Percentiles rank a stretch among this genome's conserved stretches.
Conservation (phyloP, 2,329 filamentous ascomycete species). For the Trichoderma sp. region DNA sequence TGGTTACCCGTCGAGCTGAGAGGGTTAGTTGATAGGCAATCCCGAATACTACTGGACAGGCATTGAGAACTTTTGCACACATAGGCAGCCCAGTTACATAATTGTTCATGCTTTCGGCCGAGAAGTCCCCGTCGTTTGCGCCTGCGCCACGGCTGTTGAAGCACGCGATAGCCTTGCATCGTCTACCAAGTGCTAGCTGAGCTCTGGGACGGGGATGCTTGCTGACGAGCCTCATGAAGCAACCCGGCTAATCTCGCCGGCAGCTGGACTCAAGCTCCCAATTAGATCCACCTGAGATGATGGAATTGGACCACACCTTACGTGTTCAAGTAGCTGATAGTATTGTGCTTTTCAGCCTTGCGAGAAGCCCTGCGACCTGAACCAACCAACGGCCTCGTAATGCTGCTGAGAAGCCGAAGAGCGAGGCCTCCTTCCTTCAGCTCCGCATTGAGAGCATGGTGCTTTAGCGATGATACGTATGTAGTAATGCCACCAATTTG, state of each 20-base stretch:
- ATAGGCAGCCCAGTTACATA: neutral
- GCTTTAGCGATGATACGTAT: neutral
- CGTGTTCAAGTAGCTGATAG: no score
- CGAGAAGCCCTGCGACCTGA: neutral
- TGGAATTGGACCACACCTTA: neutral
- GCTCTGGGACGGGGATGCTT: neutral
- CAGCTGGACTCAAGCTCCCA: neutral
- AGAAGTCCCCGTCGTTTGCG: neutral
- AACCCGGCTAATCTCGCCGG: neutral
- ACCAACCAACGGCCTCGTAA: neutral
- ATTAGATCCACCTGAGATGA: neutral
- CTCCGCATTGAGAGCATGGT: neutral
- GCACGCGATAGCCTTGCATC: neutral
- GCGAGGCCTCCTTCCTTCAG: no score
- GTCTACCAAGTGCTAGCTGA: neutral
- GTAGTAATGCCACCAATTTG: neutral
- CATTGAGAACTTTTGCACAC: neutral
- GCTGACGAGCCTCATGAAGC: neutral
- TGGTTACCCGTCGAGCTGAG: neutral
- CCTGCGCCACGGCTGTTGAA: neutral
- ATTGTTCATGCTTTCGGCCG: neutral
- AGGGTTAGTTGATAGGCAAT: neutral
- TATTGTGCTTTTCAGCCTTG: neutral
- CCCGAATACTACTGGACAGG: neutral
- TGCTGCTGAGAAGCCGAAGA: neutral